These are phyloP conservation scores for Penicillium rolfsii DNA, from an alignment of 2,329 filamentous ascomycete genomes.

Conservation along the genomic window DNA sequence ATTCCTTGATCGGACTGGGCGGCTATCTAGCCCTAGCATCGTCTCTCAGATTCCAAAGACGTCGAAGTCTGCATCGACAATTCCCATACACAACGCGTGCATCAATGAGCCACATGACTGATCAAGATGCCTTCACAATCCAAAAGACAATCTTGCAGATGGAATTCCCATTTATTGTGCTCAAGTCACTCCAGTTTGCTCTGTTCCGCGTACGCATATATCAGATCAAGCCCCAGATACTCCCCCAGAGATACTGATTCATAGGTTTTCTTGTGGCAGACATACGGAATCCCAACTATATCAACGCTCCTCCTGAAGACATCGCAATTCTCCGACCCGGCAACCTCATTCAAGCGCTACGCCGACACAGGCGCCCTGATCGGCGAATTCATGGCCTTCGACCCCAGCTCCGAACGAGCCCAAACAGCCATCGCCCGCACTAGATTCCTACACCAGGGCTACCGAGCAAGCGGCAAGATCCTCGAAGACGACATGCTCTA, in stretches of 20 bases:
- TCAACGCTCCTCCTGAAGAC: constrained; percentile 55
- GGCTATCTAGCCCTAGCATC: constrained; percentile 31
- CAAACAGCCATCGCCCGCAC: constrained; percentile 62
- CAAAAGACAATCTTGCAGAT: constrained; percentile 50
- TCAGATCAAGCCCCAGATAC: too few species aligned
- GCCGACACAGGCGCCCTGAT: constrained; percentile 57
- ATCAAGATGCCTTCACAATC: constrained; percentile 56
- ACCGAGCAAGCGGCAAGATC: constrained; percentile 62
- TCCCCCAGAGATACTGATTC: not conserved
- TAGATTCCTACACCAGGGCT: constrained; percentile 64
- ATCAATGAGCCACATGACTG: constrained; percentile 55
- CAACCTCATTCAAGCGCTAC: constrained; percentile 56
- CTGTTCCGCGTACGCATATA: constrained; percentile 54
- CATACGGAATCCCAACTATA: constrained; percentile 61
- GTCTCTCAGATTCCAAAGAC: constrained; percentile 34
- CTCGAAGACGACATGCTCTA: constrained; percentile 66
- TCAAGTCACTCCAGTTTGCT: constrained; percentile 60
- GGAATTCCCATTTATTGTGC: constrained; percentile 59
- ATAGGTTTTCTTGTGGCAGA: constrained; percentile 35
- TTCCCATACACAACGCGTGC: constrained; percentile 50
- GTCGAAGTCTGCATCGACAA: constrained; percentile 42
- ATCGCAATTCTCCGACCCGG: constrained; percentile 50
- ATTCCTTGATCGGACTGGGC: constrained; percentile 12
- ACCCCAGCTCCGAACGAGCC: constrained; percentile 49
- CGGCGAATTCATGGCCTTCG: constrained; percentile 51